phyloP scores from a whole-genome alignment of 768 basidiomycete species.

The Kondoa subrosea region DNA sequence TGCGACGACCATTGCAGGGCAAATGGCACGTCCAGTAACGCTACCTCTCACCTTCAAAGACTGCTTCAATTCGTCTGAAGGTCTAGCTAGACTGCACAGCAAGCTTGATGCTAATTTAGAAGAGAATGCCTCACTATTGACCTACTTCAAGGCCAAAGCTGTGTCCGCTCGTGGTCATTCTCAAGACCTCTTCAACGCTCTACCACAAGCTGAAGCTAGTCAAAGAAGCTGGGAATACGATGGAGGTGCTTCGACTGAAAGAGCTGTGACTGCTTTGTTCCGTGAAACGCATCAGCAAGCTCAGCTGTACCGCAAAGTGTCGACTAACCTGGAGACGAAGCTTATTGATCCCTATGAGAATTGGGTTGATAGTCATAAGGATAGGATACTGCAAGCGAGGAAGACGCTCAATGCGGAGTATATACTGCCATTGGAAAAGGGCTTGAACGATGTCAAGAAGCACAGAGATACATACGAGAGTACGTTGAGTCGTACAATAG shows the following conservation, averaged over 20 bases:
- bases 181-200: background rate
- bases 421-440: background rate
- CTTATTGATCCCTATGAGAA: background rate
- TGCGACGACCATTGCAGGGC: background rate
- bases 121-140: background rate
- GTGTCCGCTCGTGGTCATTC: background rate
- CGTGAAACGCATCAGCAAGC: background rate
- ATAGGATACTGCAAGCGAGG: background rate
- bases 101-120: background rate
- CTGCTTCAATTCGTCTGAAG: background rate
- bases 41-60: constrained; percentile 1
- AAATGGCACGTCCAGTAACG: background rate
- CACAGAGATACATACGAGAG: background rate
- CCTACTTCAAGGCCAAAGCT: background rate
- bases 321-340: constrained; percentile 5
- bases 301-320: background rate
- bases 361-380: background rate
- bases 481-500: background rate
- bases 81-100: constrained; percentile 3
- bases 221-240: background rate
- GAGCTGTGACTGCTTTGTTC: background rate
- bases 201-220: background rate
- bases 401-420: background rate
- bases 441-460: background rate
- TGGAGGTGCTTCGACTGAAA: background rate